Base-by-base conservation (phyloP, 306 rosid genomes). In the Purshia tridentata region DNA sequence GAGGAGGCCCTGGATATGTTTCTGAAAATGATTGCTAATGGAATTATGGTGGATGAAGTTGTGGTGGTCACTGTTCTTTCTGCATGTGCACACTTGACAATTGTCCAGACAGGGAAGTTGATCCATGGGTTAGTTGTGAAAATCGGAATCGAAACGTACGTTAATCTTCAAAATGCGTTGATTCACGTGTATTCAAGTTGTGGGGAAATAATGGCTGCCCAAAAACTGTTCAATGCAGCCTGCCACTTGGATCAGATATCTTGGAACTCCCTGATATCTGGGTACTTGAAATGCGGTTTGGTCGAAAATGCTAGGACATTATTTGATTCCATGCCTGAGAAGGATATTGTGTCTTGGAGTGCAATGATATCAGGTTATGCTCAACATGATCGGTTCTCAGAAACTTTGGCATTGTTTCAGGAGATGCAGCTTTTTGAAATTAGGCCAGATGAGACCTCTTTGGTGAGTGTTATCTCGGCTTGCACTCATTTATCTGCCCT, bases 221-320 rank as follows among this genome's bases (percentile, higher is more conserved):
- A 65, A 46, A 78, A 72, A 49, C 72, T 92, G 79, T 92, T 92
- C 73, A 68, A 72, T 71, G 78, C 67, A 20, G 86, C 96, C 65
- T 80, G 62, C 53, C 67, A 68, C 39, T 75, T 85, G 82, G 93
- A 92, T 80, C 76, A 71, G 81, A 83, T 92, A 62, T 86, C 98
- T 49, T 92, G 98, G 98, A 92, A 92, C 81, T 89, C 98, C 1
- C 86, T 90, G 96, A 80, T 92, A 69, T 90, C 98, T 1, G 96
- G 93, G 55, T 85, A 86, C 87, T 65, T 90, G 79, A 90, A 62
- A 80, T 86, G 85, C 11, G 88, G 93, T 60, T 79, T 71, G 0
- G 78, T 90, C 9, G 85, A 90, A 59, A 81, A 81, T 37, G 96
- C 96, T 6, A 72, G 81, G 84, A 60, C 49, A 44, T 79, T 90